Percentiles rank a stretch among this genome's conserved stretches.
phyloP scores from a whole-genome alignment of 2,329 filamentous ascomycete species.

The Colletotrichum karsti region DNA sequence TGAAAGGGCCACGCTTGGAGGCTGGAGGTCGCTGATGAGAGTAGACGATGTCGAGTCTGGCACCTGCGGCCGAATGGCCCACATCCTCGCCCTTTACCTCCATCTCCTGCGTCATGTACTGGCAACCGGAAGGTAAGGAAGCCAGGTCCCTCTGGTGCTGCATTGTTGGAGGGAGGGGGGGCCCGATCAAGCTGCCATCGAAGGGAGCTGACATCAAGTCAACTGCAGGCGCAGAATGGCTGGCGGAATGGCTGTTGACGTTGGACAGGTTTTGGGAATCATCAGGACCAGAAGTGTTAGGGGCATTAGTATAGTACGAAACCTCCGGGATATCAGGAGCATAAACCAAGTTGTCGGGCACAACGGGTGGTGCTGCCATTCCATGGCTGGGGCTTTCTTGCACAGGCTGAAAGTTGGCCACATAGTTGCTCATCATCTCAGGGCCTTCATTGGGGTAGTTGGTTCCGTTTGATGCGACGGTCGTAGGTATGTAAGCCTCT shows the following conservation, averaged over 20 bases:
- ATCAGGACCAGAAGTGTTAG: not conserved
- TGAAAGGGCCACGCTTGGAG: constrained; percentile 62
- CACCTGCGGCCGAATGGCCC: not conserved
- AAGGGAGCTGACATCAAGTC: constrained; percentile 10
- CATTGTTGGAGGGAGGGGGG: constrained; percentile 1
- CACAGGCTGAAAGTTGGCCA: constrained; percentile 45
- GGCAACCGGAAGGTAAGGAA: not conserved
- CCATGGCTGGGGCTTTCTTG: constrained; percentile 40
- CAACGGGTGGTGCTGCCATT: constrained; percentile 34
- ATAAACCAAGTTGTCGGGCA: constrained; percentile 51
- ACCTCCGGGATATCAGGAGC: constrained; percentile 35
- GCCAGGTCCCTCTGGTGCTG: constrained; percentile 2
- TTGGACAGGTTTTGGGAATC: not conserved
- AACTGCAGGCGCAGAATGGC: not conserved
- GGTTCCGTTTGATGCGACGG: constrained; percentile 35
- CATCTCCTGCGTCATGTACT: constrained; percentile 31
- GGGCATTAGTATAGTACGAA: constrained; percentile 33
- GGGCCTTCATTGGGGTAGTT: constrained; percentile 38
- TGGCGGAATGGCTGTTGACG: not conserved
- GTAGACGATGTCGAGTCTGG: constrained; percentile 41
- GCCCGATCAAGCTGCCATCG: constrained; percentile 2
- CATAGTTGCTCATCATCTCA: constrained; percentile 37
- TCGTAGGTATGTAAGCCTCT: constrained; percentile 31
- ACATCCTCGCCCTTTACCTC: constrained; percentile 19
- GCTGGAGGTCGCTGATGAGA: constrained; percentile 45